A percentile compares a stretch with the other conserved stretches of the same genome.
Conservation (phyloP, 192 early-diverging fungal genomes). For the Coemansia erecta region DNA sequence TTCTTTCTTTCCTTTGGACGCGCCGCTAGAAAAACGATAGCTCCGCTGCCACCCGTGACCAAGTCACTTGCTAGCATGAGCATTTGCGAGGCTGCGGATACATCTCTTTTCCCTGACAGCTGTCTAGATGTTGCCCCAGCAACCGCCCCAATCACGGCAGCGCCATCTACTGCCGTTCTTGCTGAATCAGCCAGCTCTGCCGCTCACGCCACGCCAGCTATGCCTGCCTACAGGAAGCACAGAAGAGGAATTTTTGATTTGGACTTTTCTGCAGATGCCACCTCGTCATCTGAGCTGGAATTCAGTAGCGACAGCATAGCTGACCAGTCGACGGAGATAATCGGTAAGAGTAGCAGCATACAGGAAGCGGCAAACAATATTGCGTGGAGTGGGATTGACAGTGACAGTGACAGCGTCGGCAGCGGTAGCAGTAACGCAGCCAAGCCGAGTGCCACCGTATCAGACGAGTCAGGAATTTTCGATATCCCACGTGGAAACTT, state of each 20-base stretch:
- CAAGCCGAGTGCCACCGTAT: background rate
- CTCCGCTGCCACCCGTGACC: conserved; percentile 20
- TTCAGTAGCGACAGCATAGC: background rate
- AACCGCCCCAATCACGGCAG: background rate
- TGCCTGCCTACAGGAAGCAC: background rate
- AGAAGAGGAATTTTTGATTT: conserved; percentile 5
- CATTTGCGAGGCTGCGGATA: conserved; percentile 25
- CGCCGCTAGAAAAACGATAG: conserved; percentile 5
- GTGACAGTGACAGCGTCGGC: background rate
- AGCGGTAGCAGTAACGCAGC: background rate
- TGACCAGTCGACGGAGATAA: background rate
- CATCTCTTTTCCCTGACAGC: conserved; percentile 14
- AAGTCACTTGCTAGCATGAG: conserved; percentile 9
- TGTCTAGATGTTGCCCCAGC: conserved; percentile 9
- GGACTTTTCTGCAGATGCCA: background rate
- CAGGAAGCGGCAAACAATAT: conserved; percentile 6
- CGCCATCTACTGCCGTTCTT: no score
- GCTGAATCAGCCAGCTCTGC: no score
- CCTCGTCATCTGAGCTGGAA: background rate
- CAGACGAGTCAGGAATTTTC: background rate
- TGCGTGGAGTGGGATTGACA: conserved; percentile 27
- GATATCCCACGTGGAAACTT: conserved; percentile 10
- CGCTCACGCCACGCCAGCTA: background rate
- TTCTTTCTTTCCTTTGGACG: conserved; percentile 15
- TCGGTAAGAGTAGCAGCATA: background rate